A percentile compares a stretch with the other conserved stretches of the same genome.
phyloP scores from a whole-genome alignment of 2,329 filamentous ascomycete species.

The Fusarium tjaetaba region DNA sequence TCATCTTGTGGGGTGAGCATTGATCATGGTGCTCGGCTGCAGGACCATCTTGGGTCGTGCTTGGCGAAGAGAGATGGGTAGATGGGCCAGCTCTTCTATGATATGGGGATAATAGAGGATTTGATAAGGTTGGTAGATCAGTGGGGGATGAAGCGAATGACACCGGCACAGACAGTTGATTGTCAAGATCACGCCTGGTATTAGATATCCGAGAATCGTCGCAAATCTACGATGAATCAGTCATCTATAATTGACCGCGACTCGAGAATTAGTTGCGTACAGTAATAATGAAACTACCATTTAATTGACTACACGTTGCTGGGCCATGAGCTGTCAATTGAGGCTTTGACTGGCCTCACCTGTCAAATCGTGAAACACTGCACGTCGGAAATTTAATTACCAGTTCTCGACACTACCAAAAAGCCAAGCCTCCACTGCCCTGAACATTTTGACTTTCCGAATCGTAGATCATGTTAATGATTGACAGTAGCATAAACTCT shows the following conservation, averaged over 20 bases:
- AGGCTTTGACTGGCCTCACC: slow-evolving; percentile 1
- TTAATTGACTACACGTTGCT: neutral
- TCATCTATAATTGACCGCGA: neutral
- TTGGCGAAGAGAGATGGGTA: neutral
- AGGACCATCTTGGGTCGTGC: neutral
- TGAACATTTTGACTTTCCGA: neutral
- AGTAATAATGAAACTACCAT: too few species aligned
- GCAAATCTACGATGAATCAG: neutral
- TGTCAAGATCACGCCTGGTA: neutral
- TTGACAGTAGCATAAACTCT: neutral
- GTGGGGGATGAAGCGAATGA: neutral
- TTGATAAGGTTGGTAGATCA: slow-evolving; percentile 1
- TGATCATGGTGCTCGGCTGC: slow-evolving; percentile 10
- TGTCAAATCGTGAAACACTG: neutral
- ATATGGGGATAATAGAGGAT: neutral
- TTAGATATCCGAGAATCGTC: neutral
- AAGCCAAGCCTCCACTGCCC: neutral
- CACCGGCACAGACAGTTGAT: neutral
- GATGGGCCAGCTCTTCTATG: neutral
- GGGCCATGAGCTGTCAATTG: neutral
- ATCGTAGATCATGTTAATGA: neutral
- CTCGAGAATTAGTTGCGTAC: neutral
- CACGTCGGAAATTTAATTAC: slow-evolving; percentile 2
- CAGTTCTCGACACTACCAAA: neutral
- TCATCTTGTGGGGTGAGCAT: neutral